These are phyloP conservation scores for Larix sibirica DNA, from an alignment of 83 land plant genomes.

Conservation along the genomic window DNA sequence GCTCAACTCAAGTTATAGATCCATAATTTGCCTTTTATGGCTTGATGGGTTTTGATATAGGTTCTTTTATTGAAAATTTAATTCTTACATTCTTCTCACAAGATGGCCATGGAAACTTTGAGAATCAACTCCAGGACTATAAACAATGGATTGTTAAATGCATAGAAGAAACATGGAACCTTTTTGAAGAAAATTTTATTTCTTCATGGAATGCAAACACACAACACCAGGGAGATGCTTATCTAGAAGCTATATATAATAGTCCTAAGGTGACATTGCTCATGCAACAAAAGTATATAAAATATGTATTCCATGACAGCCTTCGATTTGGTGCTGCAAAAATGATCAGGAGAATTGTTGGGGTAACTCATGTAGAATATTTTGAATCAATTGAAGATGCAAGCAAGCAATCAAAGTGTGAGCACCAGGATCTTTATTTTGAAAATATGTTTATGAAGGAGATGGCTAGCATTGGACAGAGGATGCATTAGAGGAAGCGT, in stretches of 20 bases:
- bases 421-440: too few relatives aligned
- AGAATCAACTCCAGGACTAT: conserved; percentile 69
- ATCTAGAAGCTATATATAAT: conserved; percentile 68
- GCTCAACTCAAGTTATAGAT: conserved; percentile 94
- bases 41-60: conserved; percentile 98
- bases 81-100: conserved; percentile 79
- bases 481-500: too few relatives aligned
- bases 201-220: conserved; percentile 71
- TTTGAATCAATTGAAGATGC: too few relatives aligned
- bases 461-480: too few relatives aligned
- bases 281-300: conserved; percentile 22
- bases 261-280: conserved; percentile 45
- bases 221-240: conserved; percentile 86
- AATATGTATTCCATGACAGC: conserved; percentile 76
- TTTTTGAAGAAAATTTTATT: conserved; percentile 67
- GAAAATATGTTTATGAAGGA: too few relatives aligned
- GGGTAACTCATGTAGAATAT: too few relatives aligned
- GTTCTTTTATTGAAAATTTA: conserved; percentile 10
- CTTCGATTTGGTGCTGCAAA: conserved; percentile 98
- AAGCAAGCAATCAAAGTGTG: too few relatives aligned
- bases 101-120: conserved; percentile 84
- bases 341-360: conserved; percentile 73
- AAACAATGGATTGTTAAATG: conserved; percentile 84
- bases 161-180: conserved; percentile 79
- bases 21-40: conserved; percentile 97